Evolutionary conservation across 164 flowering plant genomes (phyloP).

Genomic region (Magnolia sinica): DNA sequence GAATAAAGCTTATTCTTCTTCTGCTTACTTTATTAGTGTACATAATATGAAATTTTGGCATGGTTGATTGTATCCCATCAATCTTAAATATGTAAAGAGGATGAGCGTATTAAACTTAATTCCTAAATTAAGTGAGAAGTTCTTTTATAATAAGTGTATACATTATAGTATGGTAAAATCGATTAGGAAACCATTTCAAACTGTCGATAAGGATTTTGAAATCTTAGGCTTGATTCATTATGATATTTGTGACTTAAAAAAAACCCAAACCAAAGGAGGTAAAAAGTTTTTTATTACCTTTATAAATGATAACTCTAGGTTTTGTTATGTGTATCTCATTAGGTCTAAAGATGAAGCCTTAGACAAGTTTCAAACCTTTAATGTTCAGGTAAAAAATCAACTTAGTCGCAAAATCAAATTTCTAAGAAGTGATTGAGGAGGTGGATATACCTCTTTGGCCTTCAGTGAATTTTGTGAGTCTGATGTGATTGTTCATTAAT

Average conservation of each 20-base stretch:
- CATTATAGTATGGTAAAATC: constrained; percentile 6
- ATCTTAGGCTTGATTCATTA: constrained; percentile 3
- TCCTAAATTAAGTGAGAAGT: background rate
- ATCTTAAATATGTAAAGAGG: background rate
- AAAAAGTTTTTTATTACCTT: constrained; percentile 12
- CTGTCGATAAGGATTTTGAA: background rate
- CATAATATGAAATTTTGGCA: constrained; percentile 9
- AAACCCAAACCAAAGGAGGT: constrained; percentile 4
- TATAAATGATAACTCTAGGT: constrained; percentile 10
- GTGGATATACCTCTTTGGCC: background rate
- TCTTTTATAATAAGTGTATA: background rate
- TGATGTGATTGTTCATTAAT: background rate
- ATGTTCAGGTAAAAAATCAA: background rate
- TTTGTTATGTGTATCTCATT: constrained; percentile 9
- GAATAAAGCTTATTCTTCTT: constrained; percentile 5
- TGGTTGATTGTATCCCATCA: constrained; percentile 13
- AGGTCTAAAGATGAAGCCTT: constrained; percentile 7
- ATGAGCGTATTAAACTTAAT: constrained; percentile 8
- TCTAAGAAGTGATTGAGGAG: background rate
- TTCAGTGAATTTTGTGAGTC: background rate
- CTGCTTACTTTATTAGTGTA: background rate
- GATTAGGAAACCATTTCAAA: constrained; percentile 5
- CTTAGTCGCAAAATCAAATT: background rate
- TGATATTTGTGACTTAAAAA: constrained; percentile 14
- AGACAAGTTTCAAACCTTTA: background rate